Base-by-base conservation (phyloP, 306 rosid species). In the Spatholobus suberectus region DNA sequence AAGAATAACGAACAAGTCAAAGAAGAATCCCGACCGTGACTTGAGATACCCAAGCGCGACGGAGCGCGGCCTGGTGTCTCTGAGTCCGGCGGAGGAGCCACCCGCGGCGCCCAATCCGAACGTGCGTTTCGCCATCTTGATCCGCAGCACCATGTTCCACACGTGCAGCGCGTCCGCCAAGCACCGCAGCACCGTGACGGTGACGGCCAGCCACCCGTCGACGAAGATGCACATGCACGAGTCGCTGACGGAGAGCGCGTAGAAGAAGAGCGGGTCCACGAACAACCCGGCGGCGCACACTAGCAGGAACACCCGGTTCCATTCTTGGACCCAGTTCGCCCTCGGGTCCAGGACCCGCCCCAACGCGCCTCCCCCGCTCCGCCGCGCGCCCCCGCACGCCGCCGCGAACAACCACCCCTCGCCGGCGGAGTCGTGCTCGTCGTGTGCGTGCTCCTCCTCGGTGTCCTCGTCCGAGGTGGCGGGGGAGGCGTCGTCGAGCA, bases 181-280 rank as follows among this genome's bases (percentile, higher is more conserved):
- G 89, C 97, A 94, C 49, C 98, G 89, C 76, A 94, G 94, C 81
- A 84, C 96, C 14, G 98, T 94, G 21, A 94, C 94, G 21, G 93
- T 89, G 34, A 94, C 82, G 66, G 98, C 97, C 73, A 94, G 82
- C 98, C 98, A 94, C 4, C 96, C 98, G 15, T 94, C 98, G 0
- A 94, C 84, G 69, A 91, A 94, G n/a, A 94, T 82, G 46, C 98
- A 94, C 91, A 89, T 89, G 74, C 88, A 91, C 6, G 91, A 84
- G 17, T 84, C 86, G 46, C 97, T 94, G 13, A 94, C 66, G 0
- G 97, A 91, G 2, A 94, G 85, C 3, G 91, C 90, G 84, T 94
- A 94, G 83, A 94, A 92, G 83, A 94, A 94, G 0, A 94, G 87
- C 15, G 98, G 98, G 87, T 94, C 98, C 15, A 94, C 89, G 52